Evolutionary conservation across 2,329 filamentous ascomycete genomes (phyloP), one percentile per base, ranked within the genome.

Genomic region (Venturia aucupariae): DNA sequence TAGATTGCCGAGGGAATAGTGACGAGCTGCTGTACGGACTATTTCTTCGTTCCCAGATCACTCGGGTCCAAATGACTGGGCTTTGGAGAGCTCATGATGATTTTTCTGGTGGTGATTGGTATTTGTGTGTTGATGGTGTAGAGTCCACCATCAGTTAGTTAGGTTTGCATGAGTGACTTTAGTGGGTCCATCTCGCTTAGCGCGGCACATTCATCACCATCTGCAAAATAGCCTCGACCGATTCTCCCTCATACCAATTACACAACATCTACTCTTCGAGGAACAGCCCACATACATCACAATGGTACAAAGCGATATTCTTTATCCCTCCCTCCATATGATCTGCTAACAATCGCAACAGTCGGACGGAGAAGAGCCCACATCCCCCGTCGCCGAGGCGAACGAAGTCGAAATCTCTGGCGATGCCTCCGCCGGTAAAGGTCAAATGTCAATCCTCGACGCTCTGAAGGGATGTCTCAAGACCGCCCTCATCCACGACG

Each of bases 361-460:
- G 94, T 97, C 93, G 92, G 93, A 97, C 92, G 93, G 93, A 97
- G 94, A 97, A 97, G 93, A 97, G 89, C 92, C 88, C 82, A 89
- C 86, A 81, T 87, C 88, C 80, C 88, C 90, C 81, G 80, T 77
- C 68, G 89, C 90, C 78, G 92, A 89, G 78, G 81, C 83, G 75
- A 85, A 87, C 74, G 94, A 97, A 85, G 92, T 97, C 81, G 93
- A 97, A 83, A 92, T 97, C 79, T 89, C 89, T 78, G 92, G 90
- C 81, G 92, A 96, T 83, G 89, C 88, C 78, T 80, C 87, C 79
- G 83, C 84, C 77, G 75, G 75, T 68, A 90, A 92, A 81, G 90
- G 90, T 76, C 91, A 92, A 85, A 97, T 99, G 92, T 92, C 90
- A 78, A 92, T 97, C 75, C 88, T 97, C 73, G 94, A 99, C 76